Base-by-base conservation (phyloP, 495 filamentous ascomycete genomes). In the Neurospora sp. region DNA sequence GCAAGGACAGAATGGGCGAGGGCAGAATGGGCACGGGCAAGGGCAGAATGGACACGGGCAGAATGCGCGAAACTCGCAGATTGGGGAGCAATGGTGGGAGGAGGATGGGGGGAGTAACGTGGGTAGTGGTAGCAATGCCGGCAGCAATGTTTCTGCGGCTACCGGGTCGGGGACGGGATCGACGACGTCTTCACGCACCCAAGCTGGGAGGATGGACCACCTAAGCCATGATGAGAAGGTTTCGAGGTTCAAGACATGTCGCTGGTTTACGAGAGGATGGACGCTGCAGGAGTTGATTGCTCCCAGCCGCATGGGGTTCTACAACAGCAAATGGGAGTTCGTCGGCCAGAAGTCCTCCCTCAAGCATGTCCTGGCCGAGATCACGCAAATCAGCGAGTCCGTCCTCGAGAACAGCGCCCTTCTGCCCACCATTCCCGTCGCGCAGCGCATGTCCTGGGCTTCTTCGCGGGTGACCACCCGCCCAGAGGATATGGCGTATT, bases 231-330 rank as follows among this genome's bases (percentile, higher is more conserved):
- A 31, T 0, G 39, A 41, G 5, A 39, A 31, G 27, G 66, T 37
- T 6, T 20, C 23, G 4, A 41, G 37, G 9, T 46, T 12, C 37
- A 14, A 4, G 40, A 70, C 35, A 20, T 79, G 80, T 72, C 75
- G 75, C n/a, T 83, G 82, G 80, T 83, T 80, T 23, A 80, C 75
- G 0, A 42, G 80, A 35, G 81, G 83, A n/a, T 83, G 80, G 80
- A 82, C 82, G 1, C 71, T 84, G 12, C 83, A 85, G 60, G 83
- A 86, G 70, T 75, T 85, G 0, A 74, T 85, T 10, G 83, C 85
- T 0, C 82, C 82, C 0, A n/a, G 20, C 14, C 20, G 54, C 5
- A 72, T 83, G 37, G 44, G 76, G 27, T 86, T 83, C 69, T 82
- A 77, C 31, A 76, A 81, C 74, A 11, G 20, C 5, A 10, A 74